These are phyloP conservation scores for Paraglomus occultum DNA, from an alignment of 192 early-diverging fungal species.

Conservation along the genomic window DNA sequence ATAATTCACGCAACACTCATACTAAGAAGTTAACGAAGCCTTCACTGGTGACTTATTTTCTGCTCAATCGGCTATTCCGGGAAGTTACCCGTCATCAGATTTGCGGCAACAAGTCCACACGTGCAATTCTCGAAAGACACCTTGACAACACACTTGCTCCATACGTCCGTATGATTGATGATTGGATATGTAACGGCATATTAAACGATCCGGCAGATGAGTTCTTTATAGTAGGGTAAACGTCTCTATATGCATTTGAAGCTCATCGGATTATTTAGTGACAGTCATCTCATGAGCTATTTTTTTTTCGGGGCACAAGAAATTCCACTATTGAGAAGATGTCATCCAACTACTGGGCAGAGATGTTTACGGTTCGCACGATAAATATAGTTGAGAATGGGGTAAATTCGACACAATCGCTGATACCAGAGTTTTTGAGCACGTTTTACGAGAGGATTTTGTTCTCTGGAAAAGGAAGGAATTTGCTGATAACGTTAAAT, in stretches of 20 bases:
- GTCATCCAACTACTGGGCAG: conserved; percentile 33
- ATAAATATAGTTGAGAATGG: neutral
- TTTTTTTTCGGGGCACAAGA: neutral
- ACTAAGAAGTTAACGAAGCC: neutral
- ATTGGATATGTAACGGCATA: conserved; percentile 39
- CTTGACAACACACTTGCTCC: conserved; percentile 26
- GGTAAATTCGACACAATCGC: neutral
- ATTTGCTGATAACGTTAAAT: conserved; percentile 25
- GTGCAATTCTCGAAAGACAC: conserved; percentile 20
- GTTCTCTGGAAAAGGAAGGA: conserved; percentile 33
- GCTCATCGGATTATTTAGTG: neutral
- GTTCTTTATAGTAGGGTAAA: conserved; percentile 35
- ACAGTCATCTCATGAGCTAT: neutral
- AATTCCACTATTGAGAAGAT: neutral
- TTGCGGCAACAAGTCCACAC: conserved; percentile 5
- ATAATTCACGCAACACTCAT: too few relatives aligned
- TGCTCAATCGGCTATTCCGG: conserved; percentile 12
- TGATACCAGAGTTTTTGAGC: conserved; percentile 26
- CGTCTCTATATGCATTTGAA: neutral
- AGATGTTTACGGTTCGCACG: conserved; percentile 31
- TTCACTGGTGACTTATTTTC: neutral
- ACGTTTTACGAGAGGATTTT: conserved; percentile 23
- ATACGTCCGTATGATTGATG: conserved; percentile 40
- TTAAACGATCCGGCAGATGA: conserved; percentile 36
- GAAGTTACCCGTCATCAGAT: conserved; percentile 15